Percentiles rank a stretch among this genome's conserved stretches.
phyloP scores from a whole-genome alignment of 805 yeast genomes.

The Metahyphopichia silvanorum region DNA sequence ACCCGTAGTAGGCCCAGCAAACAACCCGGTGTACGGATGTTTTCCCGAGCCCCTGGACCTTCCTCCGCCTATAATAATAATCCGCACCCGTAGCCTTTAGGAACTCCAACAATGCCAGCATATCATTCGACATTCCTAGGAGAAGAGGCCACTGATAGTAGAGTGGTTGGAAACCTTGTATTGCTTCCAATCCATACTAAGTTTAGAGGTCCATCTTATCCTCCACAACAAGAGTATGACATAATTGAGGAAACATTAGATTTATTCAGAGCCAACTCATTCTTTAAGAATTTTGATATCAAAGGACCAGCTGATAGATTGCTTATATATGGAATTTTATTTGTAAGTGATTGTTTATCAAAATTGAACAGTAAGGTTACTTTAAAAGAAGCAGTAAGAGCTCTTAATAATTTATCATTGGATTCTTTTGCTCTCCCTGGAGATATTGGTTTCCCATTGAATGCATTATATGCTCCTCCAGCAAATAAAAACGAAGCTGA shows the following conservation, averaged over 20 bases:
- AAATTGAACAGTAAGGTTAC: conserved; percentile 50
- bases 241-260: conserved; percentile 89
- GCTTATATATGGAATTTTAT: conserved; percentile 89
- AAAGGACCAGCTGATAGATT: conserved; percentile 93
- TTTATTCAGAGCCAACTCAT: conserved; percentile 91
- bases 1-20: neutral
- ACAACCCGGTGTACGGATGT: neutral
- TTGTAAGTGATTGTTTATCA: conserved; percentile 78
- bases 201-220: conserved; percentile 87
- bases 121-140: conserved; percentile 77
- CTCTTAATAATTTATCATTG: conserved; percentile 79
- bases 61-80: neutral
- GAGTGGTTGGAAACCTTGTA: conserved; percentile 75
- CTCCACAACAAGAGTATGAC: conserved; percentile 73
- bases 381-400: conserved; percentile 57
- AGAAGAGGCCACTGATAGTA: conserved; percentile 53
- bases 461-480: conserved; percentile 74
- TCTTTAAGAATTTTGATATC: conserved; percentile 95
- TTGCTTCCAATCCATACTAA: conserved; percentile 82
- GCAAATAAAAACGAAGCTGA: conserved; percentile 72
- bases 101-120: conserved; percentile 45
- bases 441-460: conserved; percentile 90
- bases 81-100: neutral
- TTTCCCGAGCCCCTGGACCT: neutral
- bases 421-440: conserved; percentile 94